phyloP scores from a whole-genome alignment of 2,329 filamentous ascomycete genomes.

The Trichoderma cornu-damae region DNA sequence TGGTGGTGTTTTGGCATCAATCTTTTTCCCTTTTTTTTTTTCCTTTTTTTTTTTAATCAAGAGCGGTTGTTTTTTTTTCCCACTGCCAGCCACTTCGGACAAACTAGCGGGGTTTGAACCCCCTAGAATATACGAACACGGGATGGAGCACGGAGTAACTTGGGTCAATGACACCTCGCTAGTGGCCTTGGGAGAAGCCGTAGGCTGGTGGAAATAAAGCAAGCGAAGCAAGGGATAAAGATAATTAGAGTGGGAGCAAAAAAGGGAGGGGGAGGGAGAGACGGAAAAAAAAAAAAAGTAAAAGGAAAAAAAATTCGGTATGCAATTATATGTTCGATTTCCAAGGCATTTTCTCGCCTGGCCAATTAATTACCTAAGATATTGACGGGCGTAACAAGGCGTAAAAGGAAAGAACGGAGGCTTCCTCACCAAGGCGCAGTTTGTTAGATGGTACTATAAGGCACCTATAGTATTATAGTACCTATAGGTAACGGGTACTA shows the following conservation, averaged over 20 bases:
- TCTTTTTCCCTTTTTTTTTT: too few relatives aligned
- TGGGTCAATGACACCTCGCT: neutral
- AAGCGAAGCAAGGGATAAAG: neutral
- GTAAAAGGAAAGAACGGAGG: too few relatives aligned
- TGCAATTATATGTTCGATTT: neutral
- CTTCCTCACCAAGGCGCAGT: neutral
- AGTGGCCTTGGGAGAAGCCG: neutral
- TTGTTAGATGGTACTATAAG: too few relatives aligned
- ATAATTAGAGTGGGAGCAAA: too few relatives aligned
- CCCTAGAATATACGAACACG: neutral
- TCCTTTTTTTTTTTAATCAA: too few relatives aligned
- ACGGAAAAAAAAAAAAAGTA: neutral
- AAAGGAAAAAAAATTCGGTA: neutral
- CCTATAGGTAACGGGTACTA: too few relatives aligned
- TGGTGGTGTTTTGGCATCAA: constrained; percentile 4
- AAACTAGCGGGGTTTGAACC: constrained; percentile 20
- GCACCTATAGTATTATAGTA: too few relatives aligned
- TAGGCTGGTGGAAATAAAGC: neutral
- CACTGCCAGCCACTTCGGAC: constrained; percentile 11
- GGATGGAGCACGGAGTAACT: constrained; percentile 5
- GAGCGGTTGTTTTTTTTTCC: neutral
- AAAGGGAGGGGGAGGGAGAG: too few relatives aligned
- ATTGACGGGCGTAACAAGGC: neutral
- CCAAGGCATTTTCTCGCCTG: neutral
- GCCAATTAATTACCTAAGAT: too few relatives aligned